Evolutionary conservation across 2,329 filamentous ascomycete species (phyloP).

Genomic region (Verticillium isaacii): DNA sequence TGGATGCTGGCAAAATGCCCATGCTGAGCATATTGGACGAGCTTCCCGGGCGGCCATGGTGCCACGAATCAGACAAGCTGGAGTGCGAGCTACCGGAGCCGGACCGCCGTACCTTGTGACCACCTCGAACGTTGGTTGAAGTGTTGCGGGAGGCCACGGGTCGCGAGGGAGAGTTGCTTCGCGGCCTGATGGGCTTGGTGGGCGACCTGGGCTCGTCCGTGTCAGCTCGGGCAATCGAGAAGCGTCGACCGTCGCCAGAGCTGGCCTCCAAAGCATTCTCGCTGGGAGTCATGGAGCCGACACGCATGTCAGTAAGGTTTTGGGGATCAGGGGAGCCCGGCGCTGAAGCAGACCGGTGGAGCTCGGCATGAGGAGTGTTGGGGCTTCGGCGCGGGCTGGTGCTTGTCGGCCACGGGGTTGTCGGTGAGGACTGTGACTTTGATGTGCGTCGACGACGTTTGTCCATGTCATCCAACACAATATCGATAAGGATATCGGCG

Average conservation of each 20-base stretch:
- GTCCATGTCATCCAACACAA: slow-evolving; percentile 95
- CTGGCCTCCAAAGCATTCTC: slow-evolving; percentile 43
- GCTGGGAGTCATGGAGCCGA: slow-evolving; percentile 55
- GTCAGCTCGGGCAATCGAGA: slow-evolving; percentile 42
- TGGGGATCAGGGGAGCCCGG: slow-evolving; percentile 56
- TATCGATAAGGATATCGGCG: slow-evolving; percentile 82
- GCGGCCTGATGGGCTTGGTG: slow-evolving; percentile 45
- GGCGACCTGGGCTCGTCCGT: slow-evolving; percentile 41
- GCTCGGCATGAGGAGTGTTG: slow-evolving; percentile 58
- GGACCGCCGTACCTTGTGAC: slow-evolving; percentile 76
- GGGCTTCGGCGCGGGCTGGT: slow-evolving; percentile 59
- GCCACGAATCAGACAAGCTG: slow-evolving; percentile 61
- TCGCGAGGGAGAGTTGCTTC: slow-evolving; percentile 78
- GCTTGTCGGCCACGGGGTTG: slow-evolving; percentile 59
- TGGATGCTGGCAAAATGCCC: slow-evolving; percentile 72
- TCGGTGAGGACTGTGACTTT: slow-evolving; percentile 77
- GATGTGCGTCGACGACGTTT: slow-evolving; percentile 83
- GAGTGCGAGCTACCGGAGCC: slow-evolving; percentile 93
- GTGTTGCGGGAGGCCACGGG: slow-evolving; percentile 71
- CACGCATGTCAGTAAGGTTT: slow-evolving; percentile 44
- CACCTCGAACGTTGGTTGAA: slow-evolving; percentile 60
- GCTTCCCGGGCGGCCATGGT: slow-evolving; percentile 59
- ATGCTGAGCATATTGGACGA: slow-evolving; percentile 71
- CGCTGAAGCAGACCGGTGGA: slow-evolving; percentile 63
- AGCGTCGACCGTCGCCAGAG: slow-evolving; percentile 29